A percentile compares a stretch with the other conserved stretches of the same genome.
Conservation (phyloP, 495 filamentous ascomycete species). For the Sordaria brevicollis region DNA sequence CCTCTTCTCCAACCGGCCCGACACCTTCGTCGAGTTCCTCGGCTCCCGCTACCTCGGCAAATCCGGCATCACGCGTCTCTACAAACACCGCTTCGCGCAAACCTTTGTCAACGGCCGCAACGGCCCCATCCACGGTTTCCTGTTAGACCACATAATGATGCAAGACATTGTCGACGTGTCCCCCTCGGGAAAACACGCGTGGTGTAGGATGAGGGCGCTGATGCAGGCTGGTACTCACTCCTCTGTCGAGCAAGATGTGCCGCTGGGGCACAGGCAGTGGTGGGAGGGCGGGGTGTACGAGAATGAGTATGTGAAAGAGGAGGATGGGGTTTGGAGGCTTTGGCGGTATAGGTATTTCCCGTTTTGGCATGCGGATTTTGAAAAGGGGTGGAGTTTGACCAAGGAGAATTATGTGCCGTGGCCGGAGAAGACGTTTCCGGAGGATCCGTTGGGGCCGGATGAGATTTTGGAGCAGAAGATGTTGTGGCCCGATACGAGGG, state of each 20-base stretch:
- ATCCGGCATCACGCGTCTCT: slow-evolving; percentile 42
- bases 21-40: slow-evolving; percentile 47
- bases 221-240: slow-evolving; percentile 46
- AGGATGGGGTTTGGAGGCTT: slow-evolving; percentile 42
- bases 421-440: slow-evolving; percentile 31
- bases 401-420: slow-evolving; percentile 43
- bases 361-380: slow-evolving; percentile 45
- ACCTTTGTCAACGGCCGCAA: slow-evolving; percentile 42
- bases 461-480: slow-evolving; percentile 43
- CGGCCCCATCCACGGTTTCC: slow-evolving; percentile 43
- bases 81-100: slow-evolving; percentile 40
- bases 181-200: slow-evolving; percentile 34
- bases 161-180: slow-evolving; percentile 43
- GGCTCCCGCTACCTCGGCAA: slow-evolving; percentile 43
- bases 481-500: slow-evolving; percentile 46
- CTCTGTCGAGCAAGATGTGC: slow-evolving; percentile 34
- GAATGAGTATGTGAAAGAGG: slow-evolving; percentile 49
- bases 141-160: slow-evolving; percentile 48
- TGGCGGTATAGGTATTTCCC: slow-evolving; percentile 46
- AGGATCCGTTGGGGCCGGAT: slow-evolving; percentile 40
- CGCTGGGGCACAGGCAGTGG: slow-evolving; percentile 42
- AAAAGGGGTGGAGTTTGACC: slow-evolving; percentile 42
- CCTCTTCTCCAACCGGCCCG: slow-evolving; percentile 41
- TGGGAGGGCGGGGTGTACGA: slow-evolving; percentile 50
- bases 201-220: slow-evolving; percentile 43